Evolutionary conservation across 139 green algal genomes (phyloP).

Genomic region (Medakamo hakoo): DNA sequence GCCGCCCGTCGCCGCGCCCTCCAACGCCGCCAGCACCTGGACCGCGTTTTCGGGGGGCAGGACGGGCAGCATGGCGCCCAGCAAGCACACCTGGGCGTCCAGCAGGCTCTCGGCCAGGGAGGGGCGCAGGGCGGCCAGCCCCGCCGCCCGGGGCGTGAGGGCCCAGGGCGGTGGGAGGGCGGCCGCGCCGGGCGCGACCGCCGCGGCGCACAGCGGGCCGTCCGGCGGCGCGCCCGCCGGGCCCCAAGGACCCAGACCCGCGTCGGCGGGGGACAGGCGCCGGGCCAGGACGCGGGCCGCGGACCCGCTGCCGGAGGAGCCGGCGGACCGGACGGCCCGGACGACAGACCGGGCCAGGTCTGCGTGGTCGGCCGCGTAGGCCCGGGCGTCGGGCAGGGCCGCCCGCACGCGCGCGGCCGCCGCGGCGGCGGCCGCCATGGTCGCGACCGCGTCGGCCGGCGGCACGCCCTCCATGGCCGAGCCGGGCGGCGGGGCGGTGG

Average conservation of each 20-base stretch:
- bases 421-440: conserved; percentile 1
- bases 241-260: background rate
- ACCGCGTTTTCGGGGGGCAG: conserved; percentile 25
- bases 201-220: background rate
- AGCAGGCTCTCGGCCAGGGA: conserved; percentile 18
- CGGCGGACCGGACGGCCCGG: background rate
- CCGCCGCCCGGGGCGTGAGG: conserved; percentile 37
- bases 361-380: background rate
- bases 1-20: conserved; percentile 2
- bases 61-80: conserved; percentile 33
- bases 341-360: background rate
- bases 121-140: conserved; percentile 20
- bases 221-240: background rate
- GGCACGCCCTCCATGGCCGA: conserved; percentile 1
- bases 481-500: background rate
- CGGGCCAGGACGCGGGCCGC: background rate
- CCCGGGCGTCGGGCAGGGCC: background rate
- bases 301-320: background rate
- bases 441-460: conserved; percentile 4
- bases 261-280: background rate
- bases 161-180: background rate
- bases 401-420: background rate
- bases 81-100: conserved; percentile 32
- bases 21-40: conserved; percentile 14
- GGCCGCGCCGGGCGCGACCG: background rate